Base-by-base conservation (phyloP, 345 rosid genomes). In the Odontarrhena argentea region DNA sequence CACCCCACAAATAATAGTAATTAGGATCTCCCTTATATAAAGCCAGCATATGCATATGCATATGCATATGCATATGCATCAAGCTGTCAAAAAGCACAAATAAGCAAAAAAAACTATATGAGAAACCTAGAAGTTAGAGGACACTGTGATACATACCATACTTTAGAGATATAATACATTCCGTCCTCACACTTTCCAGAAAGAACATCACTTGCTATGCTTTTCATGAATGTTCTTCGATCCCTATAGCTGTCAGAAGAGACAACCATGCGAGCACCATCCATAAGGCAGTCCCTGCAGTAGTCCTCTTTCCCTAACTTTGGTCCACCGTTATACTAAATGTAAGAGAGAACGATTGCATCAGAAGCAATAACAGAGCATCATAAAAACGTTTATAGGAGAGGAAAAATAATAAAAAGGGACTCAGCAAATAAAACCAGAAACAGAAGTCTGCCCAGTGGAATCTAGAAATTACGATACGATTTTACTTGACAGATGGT, bases 241-340 rank as follows among this genome's bases (percentile, higher is more conserved):
- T 91, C 96, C 80, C 92, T 82, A 65, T 94, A 94, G 83, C 96
- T 87, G 75, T 88, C 99, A 60, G 88, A 91, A 73, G 67, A 85
- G 60, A 91, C 92, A 64, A 88, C 72, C 38, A 80, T 74, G 50
- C 67, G 78, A 11, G 97, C 97, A 43, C 80, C 83, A 80, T 87
- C 91, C 35, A 83, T 51, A 76, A 94, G 92, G 83, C 99, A 94
- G 61, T 73, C 81, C 75, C 72, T 70, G 76, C 99, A 91, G 77
- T 79, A 81, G 77, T 94, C 97, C 49, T 60, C 73, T 65, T 86
- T 85, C 74, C 86, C 73, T 51, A 91, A 71, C 70, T 72, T 71
- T 63, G 99, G 97, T 30, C 92, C 97, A 64, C 96, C 96, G 57
- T 74, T 75, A 81, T 76, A 85, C 99, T 94, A 79, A 55, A 65